Evolutionary conservation across 129 eudicot genomes (phyloP), one percentile per base, ranked within the genome.

Genomic region (Chrysanthemum seticuspe): DNA sequence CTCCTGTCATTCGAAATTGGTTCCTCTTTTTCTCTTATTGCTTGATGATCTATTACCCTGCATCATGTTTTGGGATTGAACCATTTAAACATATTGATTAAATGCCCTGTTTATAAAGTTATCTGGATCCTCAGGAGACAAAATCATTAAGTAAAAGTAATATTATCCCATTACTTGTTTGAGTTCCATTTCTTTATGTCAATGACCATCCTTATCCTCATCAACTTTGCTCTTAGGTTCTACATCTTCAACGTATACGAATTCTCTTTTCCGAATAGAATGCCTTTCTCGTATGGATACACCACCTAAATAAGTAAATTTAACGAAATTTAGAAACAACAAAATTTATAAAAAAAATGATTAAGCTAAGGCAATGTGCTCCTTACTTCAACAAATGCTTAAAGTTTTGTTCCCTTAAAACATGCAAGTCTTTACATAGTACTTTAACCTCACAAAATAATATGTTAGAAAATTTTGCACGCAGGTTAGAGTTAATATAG

Each of bases 351-450:
- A 4, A 29, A 29, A 29, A 2, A 2, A 29, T 29, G 4, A 29
- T 29, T 29, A 29, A 29, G 34, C 45, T 16, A 11, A 18, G 48
- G 27, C 13, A 34, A 57, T 29, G 31, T 19, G 54, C 13, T 48
- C 12, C 86, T 76, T 90, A 93, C 98, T 93, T 93, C 64, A 93
- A 58, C 48, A 93, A 86, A 79, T 93, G 85, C 82, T 87, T 93
- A 65, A 93, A 93, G 83, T 90, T 96, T 81, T 90, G 97, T 80
- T 90, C 87, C 23, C 92, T 96, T 59, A 93, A 65, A 70, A 93
- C 98, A 70, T 92, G 92, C 70, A 93, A 83, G 81, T 93, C 98
- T 60, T 90, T 96, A 70, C 98, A 93, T 1, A 87, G 86, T 64
- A 90, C 83, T 83, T 82, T 87, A 11, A 93, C 91, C 98, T 92